phyloP scores from a whole-genome alignment of 306 rosid genomes.

The Sicyos edulis region DNA sequence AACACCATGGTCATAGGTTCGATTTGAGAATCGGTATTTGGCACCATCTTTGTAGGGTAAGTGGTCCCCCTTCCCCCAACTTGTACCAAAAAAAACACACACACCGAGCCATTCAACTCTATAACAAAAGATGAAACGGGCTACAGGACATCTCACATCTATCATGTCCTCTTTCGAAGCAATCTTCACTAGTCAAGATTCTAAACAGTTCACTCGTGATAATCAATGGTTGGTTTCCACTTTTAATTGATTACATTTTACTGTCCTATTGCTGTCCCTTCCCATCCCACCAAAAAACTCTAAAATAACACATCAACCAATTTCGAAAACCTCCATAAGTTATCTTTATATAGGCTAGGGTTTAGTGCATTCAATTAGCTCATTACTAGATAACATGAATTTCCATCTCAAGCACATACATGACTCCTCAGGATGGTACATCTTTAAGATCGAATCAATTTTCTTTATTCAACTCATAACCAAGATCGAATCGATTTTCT shows the following conservation, averaged over 20 bases:
- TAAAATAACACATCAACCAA: neutral
- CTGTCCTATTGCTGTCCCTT: neutral
- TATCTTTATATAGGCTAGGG: neutral
- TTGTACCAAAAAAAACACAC: too few relatives aligned
- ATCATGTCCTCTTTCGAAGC: slow-evolving; percentile 1
- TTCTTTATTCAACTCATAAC: too few relatives aligned
- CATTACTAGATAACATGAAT: neutral
- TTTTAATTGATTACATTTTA: neutral
- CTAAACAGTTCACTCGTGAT: neutral
- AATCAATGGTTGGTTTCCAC: neutral
- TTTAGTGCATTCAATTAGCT: neutral
- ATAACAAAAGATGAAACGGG: neutral
- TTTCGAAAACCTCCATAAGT: neutral
- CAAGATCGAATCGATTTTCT: too few relatives aligned
- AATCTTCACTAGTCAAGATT: slow-evolving; percentile 3
- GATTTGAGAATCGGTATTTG: too few relatives aligned
- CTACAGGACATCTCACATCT: neutral
- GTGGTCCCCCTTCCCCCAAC: too few relatives aligned
- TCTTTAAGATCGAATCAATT: too few relatives aligned
- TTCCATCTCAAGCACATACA: too few relatives aligned
- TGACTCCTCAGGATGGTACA: too few relatives aligned
- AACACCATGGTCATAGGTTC: too few relatives aligned
- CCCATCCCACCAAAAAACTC: slow-evolving; percentile 11
- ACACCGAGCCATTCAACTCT: slow-evolving; percentile 10
- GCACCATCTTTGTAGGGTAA: too few relatives aligned